Base-by-base conservation (phyloP, 2,329 filamentous ascomycete genomes). In the Monilinia laxa region DNA sequence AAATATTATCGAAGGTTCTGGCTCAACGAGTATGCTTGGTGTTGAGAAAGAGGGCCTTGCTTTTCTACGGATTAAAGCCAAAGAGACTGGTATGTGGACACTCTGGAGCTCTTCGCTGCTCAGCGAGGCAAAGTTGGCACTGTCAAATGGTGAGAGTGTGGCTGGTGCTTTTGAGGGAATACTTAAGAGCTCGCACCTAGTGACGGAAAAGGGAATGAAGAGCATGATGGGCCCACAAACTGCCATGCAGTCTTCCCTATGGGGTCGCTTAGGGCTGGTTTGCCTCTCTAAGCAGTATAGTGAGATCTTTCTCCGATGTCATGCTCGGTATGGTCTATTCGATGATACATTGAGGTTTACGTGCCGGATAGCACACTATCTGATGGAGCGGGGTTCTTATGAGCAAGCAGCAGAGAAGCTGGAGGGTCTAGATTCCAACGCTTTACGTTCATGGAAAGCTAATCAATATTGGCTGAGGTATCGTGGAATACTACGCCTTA, bases 31-130 rank as follows among this genome's bases (percentile, higher is more conserved):
- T 67, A 88, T 92, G 82, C 81, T 93, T 11, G 91, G 89, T 0
- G 89, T 87, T 45, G 91, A 93, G 64, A 90, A 90, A 71, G 93
- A 97, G 75, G 92, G 88, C 0, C 83, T 97, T 9, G 84, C 87
- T 0, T 97, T 95, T 73, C 83, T 98, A 51, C 92, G 94, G 70
- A 85, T 88, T 20, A 95, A 95, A 76, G 91, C 94, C 2, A 93
- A 89, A 74, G 93, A 97, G 75, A 86, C 87, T 0, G 91, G 91
- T 65, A 93, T 95, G 86, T 95, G 91, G 86, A 87, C 88, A 63
- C 80, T 97, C 3, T 87, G 94, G 80, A 92, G 90, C 75, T 93
- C 92, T 2, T 91, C 92, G 1, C 80, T 97, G 18, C 82, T 97
- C 64, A 93, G 90, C 72, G 93, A 98, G 77, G 92, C 93, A 3